phyloP scores from a whole-genome alignment of 2,329 filamentous ascomycete genomes.

The Zymoseptoria pseudotritici region DNA sequence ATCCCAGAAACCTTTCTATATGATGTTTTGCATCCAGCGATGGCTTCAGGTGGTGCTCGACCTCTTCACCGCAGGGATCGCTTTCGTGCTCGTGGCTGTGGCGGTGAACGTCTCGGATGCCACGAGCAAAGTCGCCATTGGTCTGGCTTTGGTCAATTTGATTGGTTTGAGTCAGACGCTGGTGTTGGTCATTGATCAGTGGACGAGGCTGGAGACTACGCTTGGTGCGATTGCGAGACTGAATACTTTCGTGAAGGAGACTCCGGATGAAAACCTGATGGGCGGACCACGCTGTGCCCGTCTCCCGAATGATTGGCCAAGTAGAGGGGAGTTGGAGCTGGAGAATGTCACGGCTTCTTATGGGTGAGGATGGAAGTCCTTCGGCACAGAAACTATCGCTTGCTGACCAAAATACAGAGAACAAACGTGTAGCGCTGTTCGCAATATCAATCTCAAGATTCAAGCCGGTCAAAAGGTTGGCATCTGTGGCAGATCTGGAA shows the following conservation, averaged over 20 bases:
- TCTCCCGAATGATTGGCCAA: neutral
- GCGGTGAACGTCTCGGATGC: neutral
- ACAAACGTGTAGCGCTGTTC: slow-evolving; percentile 8
- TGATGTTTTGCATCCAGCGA: slow-evolving; percentile 38
- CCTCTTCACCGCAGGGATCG: slow-evolving; percentile 13
- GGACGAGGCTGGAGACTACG: slow-evolving; percentile 2
- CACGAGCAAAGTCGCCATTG: neutral
- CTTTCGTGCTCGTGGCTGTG: slow-evolving; percentile 1
- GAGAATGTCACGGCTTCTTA: neutral
- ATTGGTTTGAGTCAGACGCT: neutral
- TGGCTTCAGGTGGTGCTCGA: slow-evolving; percentile 39
- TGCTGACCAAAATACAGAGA: neutral
- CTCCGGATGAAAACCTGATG: neutral
- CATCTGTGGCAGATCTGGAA: slow-evolving; percentile 30
- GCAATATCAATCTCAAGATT: slow-evolving; percentile 26
- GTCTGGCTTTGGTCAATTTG: slow-evolving; percentile 1
- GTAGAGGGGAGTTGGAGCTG: neutral
- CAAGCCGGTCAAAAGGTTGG: slow-evolving; percentile 28
- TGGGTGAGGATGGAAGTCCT: neutral
- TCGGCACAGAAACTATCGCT: too few relatives aligned
- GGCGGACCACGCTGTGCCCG: neutral
- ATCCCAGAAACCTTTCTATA: slow-evolving; percentile 39
- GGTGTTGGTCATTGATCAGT: neutral
- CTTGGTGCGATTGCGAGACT: slow-evolving; percentile 2
- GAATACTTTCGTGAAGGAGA: neutral